phyloP scores from a whole-genome alignment of 768 basidiomycete species.

The Amylocystis lapponica region DNA sequence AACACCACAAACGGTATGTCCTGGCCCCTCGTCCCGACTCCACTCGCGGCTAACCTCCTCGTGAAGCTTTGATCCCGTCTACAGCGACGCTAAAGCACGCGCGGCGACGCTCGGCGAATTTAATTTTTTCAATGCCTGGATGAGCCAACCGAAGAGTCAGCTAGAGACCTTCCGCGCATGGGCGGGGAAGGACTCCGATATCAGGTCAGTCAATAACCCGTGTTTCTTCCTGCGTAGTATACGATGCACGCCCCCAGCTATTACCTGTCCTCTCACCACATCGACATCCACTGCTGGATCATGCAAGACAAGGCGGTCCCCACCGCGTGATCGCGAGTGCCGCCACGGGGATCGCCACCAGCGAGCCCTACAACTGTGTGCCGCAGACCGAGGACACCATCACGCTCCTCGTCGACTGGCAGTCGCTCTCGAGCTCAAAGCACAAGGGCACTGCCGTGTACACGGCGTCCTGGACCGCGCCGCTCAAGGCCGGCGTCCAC shows the following conservation, averaged over 20 bases:
- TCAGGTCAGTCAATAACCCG: slow-evolving; percentile 47
- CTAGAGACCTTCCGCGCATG: slow-evolving; percentile 92
- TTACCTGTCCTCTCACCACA: slow-evolving; percentile 93
- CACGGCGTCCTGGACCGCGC: slow-evolving; percentile 94
- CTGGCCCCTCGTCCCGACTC: not conserved
- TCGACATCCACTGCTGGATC: slow-evolving; percentile 86
- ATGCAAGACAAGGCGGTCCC: slow-evolving; percentile 70
- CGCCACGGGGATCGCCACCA: slow-evolving; percentile 85
- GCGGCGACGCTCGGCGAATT: slow-evolving; percentile 79
- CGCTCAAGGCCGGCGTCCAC: slow-evolving; percentile 84
- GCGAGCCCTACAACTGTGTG: slow-evolving; percentile 83
- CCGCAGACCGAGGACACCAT: slow-evolving; percentile 91
- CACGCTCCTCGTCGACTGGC: slow-evolving; percentile 92
- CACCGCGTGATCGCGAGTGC: slow-evolving; percentile 89
- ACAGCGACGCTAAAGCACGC: slow-evolving; percentile 83
- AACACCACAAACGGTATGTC: slow-evolving; percentile 80
- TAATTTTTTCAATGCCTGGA: slow-evolving; percentile 96
- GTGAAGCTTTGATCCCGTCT: slow-evolving; percentile 78
- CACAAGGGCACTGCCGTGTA: slow-evolving; percentile 87
- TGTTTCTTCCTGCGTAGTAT: not conserved
- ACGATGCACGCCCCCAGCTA: slow-evolving; percentile 44
- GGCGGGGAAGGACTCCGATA: slow-evolving; percentile 93
- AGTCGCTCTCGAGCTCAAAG: slow-evolving; percentile 65
- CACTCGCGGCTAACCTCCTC: slow-evolving; percentile 1
- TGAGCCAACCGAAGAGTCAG: slow-evolving; percentile 95